Evolutionary conservation across 2,329 filamentous ascomycete genomes (phyloP).

Genomic region (Acrodontium crateriforme): DNA sequence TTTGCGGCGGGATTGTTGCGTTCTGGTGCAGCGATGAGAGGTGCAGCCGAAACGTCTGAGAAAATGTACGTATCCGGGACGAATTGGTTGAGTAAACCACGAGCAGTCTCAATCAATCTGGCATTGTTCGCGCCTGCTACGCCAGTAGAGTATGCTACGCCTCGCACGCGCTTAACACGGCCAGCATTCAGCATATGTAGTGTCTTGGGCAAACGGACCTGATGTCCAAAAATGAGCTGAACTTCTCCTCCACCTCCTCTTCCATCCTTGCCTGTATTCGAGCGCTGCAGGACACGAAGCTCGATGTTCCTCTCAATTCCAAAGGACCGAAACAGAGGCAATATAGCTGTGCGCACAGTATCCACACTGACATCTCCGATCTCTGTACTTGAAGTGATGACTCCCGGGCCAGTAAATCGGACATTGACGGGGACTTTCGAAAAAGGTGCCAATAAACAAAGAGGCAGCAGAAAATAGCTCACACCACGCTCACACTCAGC

Average conservation of each 20-base stretch:
- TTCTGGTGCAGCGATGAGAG: constrained; percentile 53
- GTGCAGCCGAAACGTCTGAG: constrained; percentile 49
- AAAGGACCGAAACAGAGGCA: constrained; percentile 81
- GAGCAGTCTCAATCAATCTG: constrained; percentile 82
- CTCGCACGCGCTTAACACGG: constrained; percentile 73
- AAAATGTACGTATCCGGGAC: constrained; percentile 84
- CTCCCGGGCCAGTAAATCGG: constrained; percentile 75
- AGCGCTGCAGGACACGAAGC: constrained; percentile 64
- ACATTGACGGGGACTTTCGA: constrained; percentile 85
- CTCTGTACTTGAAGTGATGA: constrained; percentile 77
- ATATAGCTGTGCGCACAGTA: constrained; percentile 80
- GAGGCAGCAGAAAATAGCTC: constrained; percentile 80
- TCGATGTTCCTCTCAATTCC: constrained; percentile 81
- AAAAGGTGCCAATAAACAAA: constrained; percentile 85
- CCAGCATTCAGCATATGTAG: constrained; percentile 76
- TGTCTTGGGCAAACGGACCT: constrained; percentile 86
- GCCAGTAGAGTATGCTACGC: constrained; percentile 86
- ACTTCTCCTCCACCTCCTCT: constrained; percentile 78
- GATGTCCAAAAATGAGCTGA: constrained; percentile 85
- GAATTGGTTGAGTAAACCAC: constrained; percentile 75
- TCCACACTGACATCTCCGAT: constrained; percentile 82
- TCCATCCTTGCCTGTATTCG: constrained; percentile 61
- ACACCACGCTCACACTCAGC: constrained; percentile 65
- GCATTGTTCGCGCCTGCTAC: constrained; percentile 88
- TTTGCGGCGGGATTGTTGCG: constrained; percentile 44